Evolutionary conservation across 306 rosid species (phyloP), one percentile per base, ranked within the genome.

Genomic region (Lotus japonicus): DNA sequence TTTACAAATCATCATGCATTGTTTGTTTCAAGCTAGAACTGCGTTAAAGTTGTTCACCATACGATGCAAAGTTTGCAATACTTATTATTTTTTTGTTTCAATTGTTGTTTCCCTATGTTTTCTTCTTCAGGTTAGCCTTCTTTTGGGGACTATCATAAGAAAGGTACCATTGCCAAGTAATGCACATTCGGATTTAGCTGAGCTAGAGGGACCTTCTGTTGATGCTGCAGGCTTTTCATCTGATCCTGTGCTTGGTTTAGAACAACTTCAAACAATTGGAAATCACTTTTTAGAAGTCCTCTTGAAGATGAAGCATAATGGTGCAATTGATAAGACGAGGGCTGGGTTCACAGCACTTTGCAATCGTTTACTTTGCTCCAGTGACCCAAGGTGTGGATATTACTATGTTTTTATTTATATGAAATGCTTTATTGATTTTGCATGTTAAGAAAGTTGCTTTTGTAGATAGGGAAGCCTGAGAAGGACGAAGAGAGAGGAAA

Each of bases 341-440:
- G 99, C 97, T 13, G 99, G 99, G 72, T 90, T 94, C 74, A 88
- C 99, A 49, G 97, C 99, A 58, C 97, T 94, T 76, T 94, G 97
- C 83, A 94, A 94, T 59, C 95, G 97, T 49, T 75, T 94, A 68
- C 97, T 94, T 73, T 94, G 97, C 80, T 94, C 99, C 50, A 86
- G 81, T 80, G 96, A 90, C 79, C 84, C 87, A 44, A 74, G 88
- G 97, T 94, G 82, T 35, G 49, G 18, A 17, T 43, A 38, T 64
- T 42, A 33, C 28, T 46, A 63, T 70, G 8, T 39, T 58, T 58
- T 42, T 62, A 3, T 68, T 64, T 70, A 21, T 53, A 11, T 60
- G 18, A 52, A 63, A 56, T 38, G 19, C 15, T 38, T 38, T 5
- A 52, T 59, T 5, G 15, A 21, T 71, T 45, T 38, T 56, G 17